A percentile compares a stretch with the other conserved stretches of the same genome.
Evolutionary conservation across 2,329 filamentous ascomycete species (phyloP).

Genomic region (Neofusicoccum cordaticola): DNA sequence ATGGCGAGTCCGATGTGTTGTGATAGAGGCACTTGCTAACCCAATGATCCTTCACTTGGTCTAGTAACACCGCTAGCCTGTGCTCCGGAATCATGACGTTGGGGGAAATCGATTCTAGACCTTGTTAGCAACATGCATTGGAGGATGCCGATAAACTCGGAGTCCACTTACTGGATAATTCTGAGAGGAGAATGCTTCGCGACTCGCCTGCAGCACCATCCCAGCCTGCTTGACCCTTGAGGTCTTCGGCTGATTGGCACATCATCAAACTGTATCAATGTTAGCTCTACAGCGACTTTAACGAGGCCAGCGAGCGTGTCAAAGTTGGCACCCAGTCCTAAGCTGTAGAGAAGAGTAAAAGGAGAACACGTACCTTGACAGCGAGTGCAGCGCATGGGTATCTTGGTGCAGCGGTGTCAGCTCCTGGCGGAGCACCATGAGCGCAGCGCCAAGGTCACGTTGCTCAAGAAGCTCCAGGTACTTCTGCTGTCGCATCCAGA

Average conservation of each 20-base stretch:
- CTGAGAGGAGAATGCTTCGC: conserved; percentile 69
- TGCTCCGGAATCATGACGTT: conserved; percentile 96
- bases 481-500: conserved; percentile 88
- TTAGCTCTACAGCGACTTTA: conserved; percentile 22
- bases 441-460: conserved; percentile 68
- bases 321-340: not conserved
- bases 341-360: not conserved
- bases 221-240: conserved; percentile 77
- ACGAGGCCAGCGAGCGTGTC: no score
- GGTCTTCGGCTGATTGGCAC: conserved; percentile 74
- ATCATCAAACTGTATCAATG: conserved; percentile 67
- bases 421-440: conserved; percentile 82
- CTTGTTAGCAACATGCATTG: conserved; percentile 18
- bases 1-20: conserved; percentile 74
- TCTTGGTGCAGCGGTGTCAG: conserved; percentile 83
- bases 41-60: conserved; percentile 80
- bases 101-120: conserved; percentile 79
- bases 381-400: conserved; percentile 69
- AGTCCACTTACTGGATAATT: conserved; percentile 70
- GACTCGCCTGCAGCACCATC: conserved; percentile 76
- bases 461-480: conserved; percentile 85
- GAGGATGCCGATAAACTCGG: not conserved
- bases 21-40: conserved; percentile 85
- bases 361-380: conserved; percentile 61
- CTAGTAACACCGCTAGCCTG: conserved; percentile 74